A percentile compares a stretch with the other conserved stretches of the same genome.
phyloP scores from a whole-genome alignment of 2,329 filamentous ascomycete species.

The Colletotrichum eleusines region DNA sequence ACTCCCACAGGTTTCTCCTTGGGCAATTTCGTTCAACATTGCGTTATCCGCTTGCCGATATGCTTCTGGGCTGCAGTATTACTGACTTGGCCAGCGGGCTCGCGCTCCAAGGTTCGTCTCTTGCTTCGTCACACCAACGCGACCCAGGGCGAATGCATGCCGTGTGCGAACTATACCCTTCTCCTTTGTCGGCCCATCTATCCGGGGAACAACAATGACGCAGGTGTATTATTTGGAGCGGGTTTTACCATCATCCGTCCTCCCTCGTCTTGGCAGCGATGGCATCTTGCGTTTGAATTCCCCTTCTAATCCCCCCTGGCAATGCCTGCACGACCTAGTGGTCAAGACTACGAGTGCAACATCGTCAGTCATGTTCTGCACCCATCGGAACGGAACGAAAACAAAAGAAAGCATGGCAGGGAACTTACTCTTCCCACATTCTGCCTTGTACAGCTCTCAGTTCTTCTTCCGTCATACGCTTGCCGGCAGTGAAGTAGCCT shows the following conservation, averaged over 20 bases:
- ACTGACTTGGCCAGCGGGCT: not conserved
- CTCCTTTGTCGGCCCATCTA: conserved; percentile 8
- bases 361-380: conserved; percentile 6
- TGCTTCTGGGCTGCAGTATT: not conserved
- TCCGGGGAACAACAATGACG: conserved; percentile 10
- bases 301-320: too few relatives aligned
- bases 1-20: not conserved
- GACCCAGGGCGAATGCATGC: not conserved
- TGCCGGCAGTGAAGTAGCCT: conserved; percentile 87
- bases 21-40: not conserved
- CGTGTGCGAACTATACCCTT: not conserved
- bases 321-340: conserved; percentile 46
- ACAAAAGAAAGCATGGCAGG: not conserved
- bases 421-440: conserved; percentile 83
- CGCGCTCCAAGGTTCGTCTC: not conserved
- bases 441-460: conserved; percentile 87
- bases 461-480: conserved; percentile 89
- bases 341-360: conserved; percentile 53
- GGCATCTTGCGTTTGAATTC: not conserved
- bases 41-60: not conserved
- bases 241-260: conserved; percentile 33
- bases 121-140: not conserved
- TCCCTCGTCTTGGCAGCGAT: not conserved
- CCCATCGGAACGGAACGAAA: not conserved
- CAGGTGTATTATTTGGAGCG: not conserved